Conservation (phyloP, 1,284 basidiomycete genomes). For the Heterobasidion annosum region DNA sequence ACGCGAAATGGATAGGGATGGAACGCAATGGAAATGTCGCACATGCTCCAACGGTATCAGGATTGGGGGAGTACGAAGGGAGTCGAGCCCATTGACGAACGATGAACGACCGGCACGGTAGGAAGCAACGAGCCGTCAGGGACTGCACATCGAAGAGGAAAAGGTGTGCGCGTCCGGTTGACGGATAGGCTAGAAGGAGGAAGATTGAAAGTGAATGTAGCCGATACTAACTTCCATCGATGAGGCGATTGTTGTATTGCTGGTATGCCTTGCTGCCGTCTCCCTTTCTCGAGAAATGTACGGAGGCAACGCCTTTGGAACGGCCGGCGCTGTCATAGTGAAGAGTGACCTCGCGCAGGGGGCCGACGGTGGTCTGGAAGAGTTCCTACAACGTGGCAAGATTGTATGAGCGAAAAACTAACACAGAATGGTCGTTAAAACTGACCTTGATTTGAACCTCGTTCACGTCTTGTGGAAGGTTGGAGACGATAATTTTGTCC, state of each 20-base stretch:
- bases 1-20: not conserved
- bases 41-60: not conserved
- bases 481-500: constrained; percentile 95
- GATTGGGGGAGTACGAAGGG: not conserved
- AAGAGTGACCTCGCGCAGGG: constrained; percentile 76
- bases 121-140: constrained; percentile 1
- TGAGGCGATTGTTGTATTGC: constrained; percentile 96
- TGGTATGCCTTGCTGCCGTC: constrained; percentile 90
- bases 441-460: constrained; percentile 88
- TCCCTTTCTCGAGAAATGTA: constrained; percentile 81
- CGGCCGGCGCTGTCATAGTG: constrained; percentile 81
- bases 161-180: constrained; percentile 5
- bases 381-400: constrained; percentile 62
- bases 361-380: constrained; percentile 86
- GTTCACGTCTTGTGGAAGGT: constrained; percentile 91
- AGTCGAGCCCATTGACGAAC: not conserved
- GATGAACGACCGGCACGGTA: not conserved
- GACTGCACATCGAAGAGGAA: not conserved
- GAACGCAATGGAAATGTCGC: not conserved
- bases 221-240: constrained; percentile 99
- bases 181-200: constrained; percentile 17
- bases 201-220: constrained; percentile 32
- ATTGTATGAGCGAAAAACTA: not conserved
- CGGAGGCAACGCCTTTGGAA: constrained; percentile 85
- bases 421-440: constrained; percentile 7